Evolutionary conservation across 2,329 filamentous ascomycete species (phyloP).

Genomic region (Thelonectria rubi): DNA sequence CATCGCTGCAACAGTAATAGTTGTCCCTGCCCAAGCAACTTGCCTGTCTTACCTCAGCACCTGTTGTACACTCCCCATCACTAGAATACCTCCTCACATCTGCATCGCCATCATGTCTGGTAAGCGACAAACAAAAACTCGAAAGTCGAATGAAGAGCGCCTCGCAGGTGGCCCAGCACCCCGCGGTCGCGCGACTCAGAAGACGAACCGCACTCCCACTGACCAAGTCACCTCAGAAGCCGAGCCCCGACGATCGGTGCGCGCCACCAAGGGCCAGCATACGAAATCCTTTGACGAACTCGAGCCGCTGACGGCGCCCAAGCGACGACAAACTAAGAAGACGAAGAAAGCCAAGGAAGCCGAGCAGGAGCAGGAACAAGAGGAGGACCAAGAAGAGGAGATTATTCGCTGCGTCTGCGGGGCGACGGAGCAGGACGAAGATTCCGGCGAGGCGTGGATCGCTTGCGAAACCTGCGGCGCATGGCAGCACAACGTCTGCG

Average conservation of each 20-base stretch:
- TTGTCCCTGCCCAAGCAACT: slow-evolving; percentile 30
- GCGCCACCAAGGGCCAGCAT: slow-evolving; percentile 96
- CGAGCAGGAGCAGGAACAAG: slow-evolving; percentile 64
- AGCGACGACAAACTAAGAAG: slow-evolving; percentile 60
- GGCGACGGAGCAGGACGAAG: slow-evolving; percentile 83
- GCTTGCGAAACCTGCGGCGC: slow-evolving; percentile 91
- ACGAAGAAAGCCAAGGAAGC: slow-evolving; percentile 69
- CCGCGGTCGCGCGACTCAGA: slow-evolving; percentile 19
- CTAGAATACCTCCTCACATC: slow-evolving; percentile 21
- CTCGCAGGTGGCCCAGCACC: slow-evolving; percentile 19
- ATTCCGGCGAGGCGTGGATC: slow-evolving; percentile 92
- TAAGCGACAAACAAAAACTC: slow-evolving; percentile 44
- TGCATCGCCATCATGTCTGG: slow-evolving; percentile 46
- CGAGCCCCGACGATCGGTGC: slow-evolving; percentile 92
- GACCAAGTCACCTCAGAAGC: slow-evolving; percentile 52
- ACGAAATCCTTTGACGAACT: slow-evolving; percentile 85
- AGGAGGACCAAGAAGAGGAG: slow-evolving; percentile 64
- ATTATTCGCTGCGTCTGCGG: slow-evolving; percentile 95
- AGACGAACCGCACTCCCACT: slow-evolving; percentile 31
- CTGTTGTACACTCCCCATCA: slow-evolving; percentile 20
- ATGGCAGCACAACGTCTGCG: slow-evolving; percentile 98
- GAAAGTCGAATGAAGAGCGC: slow-evolving; percentile 28
- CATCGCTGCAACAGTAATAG: slow-evolving; percentile 44
- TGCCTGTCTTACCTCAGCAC: slow-evolving; percentile 19
- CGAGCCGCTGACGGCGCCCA: slow-evolving; percentile 65